phyloP scores from a whole-genome alignment of 441 rosid species.

The Erodium texanum region DNA sequence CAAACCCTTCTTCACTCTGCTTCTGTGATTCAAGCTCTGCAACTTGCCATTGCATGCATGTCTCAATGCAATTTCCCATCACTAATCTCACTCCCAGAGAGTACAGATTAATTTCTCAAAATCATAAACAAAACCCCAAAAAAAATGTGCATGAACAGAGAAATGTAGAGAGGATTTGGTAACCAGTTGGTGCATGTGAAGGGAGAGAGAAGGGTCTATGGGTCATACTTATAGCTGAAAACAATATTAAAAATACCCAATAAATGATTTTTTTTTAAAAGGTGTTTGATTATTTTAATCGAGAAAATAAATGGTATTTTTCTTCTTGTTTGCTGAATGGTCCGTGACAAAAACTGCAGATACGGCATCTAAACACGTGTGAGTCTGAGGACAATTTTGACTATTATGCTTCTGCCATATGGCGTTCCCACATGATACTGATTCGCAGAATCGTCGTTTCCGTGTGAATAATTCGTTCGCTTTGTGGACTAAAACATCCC shows the following conservation, averaged over 20 bases:
- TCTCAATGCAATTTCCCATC: slow-evolving; percentile 68
- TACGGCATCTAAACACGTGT: background rate
- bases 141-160: background rate
- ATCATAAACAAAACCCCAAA: background rate
- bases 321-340: background rate
- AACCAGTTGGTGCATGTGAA: background rate
- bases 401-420: background rate
- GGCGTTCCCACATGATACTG: background rate
- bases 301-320: background rate
- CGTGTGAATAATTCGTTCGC: background rate
- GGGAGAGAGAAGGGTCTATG: background rate
- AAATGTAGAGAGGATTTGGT: background rate
- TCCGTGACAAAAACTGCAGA: background rate
- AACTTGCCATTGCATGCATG: slow-evolving; percentile 16
- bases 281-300: background rate
- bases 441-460: background rate
- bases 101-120: background rate
- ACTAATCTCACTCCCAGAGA: no score
- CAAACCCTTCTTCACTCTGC: slow-evolving; percentile 13
- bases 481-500: background rate
- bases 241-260: background rate
- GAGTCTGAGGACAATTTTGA: background rate
- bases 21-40: slow-evolving; percentile 20
- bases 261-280: no score
- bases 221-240: background rate